Evolutionary conservation across 2,329 filamentous ascomycete species (phyloP).

Genomic region (Magnaporthiopsis incrustans): DNA sequence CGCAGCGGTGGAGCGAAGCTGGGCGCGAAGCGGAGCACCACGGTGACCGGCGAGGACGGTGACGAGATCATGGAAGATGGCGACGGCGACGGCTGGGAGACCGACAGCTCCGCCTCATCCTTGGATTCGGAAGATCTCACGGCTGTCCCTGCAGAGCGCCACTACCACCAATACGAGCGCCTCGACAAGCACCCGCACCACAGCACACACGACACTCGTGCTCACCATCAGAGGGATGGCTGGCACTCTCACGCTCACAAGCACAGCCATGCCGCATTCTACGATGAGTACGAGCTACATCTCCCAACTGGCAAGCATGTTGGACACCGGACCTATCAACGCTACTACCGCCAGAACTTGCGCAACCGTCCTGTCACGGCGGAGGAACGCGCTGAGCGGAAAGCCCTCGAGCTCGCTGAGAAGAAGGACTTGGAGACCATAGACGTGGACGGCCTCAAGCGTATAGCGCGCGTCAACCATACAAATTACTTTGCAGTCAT

Average conservation of each 20-base stretch:
- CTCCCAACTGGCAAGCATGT: constrained; percentile 83
- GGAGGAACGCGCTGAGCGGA: constrained; percentile 43
- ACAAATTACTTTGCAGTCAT: constrained; percentile 47
- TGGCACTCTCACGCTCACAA: constrained; percentile 80
- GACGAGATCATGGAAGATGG: constrained; percentile 47
- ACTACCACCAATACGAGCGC: constrained; percentile 63
- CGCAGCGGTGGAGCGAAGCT: constrained; percentile 57
- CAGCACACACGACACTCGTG: constrained; percentile 59
- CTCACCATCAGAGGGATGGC: constrained; percentile 67
- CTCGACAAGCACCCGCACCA: constrained; percentile 69
- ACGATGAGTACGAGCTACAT: constrained; percentile 90
- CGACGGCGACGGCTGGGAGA: constrained; percentile 80
- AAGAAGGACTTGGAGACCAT: constrained; percentile 30
- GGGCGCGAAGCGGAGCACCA: constrained; percentile 48
- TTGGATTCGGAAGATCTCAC: constrained; percentile 79
- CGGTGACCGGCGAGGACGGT: constrained; percentile 38
- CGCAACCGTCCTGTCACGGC: constrained; percentile 72
- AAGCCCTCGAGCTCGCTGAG: constrained; percentile 54
- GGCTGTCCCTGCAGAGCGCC: constrained; percentile 67
- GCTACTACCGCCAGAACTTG: constrained; percentile 90
- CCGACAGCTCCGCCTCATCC: constrained; percentile 83
- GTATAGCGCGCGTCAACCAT: constrained; percentile 29
- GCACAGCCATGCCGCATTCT: constrained; percentile 66
- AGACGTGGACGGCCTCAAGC: constrained; percentile 37
- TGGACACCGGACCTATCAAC: constrained; percentile 79